A percentile compares a stretch with the other conserved stretches of the same genome.
Evolutionary conservation across 1,139 yeast genomes (phyloP).

Genomic region (Nakaseomyces kungkrabaensis): DNA sequence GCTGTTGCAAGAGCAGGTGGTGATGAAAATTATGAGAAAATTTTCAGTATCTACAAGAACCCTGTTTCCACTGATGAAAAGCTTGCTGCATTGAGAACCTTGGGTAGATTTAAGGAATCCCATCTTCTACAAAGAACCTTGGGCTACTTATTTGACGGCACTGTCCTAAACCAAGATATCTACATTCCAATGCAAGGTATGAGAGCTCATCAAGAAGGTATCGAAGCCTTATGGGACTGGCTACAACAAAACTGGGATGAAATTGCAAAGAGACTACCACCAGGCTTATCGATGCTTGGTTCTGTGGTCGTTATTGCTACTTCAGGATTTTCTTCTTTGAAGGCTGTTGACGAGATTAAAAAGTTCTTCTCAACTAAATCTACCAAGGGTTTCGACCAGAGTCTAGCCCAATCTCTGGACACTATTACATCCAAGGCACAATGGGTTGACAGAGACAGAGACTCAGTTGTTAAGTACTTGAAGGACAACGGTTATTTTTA

Average conservation of each 20-base stretch:
- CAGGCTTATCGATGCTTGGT: constrained; percentile 73
- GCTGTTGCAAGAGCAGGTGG: constrained; percentile 63
- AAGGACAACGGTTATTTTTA: constrained; percentile 35
- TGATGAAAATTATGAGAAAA: constrained; percentile 49
- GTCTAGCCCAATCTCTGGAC: constrained; percentile 65
- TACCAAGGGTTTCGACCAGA: constrained; percentile 66
- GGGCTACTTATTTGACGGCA: constrained; percentile 53
- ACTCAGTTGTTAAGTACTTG: constrained; percentile 46
- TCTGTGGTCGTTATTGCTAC: constrained; percentile 55
- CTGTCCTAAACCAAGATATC: constrained; percentile 73
- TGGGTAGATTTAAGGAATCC: constrained; percentile 60
- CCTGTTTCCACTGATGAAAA: constrained; percentile 68
- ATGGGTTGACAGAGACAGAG: constrained; percentile 59
- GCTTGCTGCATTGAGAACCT: constrained; percentile 59
- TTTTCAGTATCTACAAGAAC: constrained; percentile 53
- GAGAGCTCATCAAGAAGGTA: constrained; percentile 52
- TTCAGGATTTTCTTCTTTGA: constrained; percentile 54
- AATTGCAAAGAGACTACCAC: constrained; percentile 58
- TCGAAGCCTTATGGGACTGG: constrained; percentile 64
- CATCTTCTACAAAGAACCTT: constrained; percentile 55
- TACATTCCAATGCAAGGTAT: constrained; percentile 69
- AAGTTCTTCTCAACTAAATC: constrained; percentile 51
- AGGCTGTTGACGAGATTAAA: constrained; percentile 48
- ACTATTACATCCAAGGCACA: constrained; percentile 49
- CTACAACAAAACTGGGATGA: constrained; percentile 63